Evolutionary conservation across 257 asterid genomes (phyloP), one percentile per base, ranked within the genome.

Genomic region (Gentiana dahurica): DNA sequence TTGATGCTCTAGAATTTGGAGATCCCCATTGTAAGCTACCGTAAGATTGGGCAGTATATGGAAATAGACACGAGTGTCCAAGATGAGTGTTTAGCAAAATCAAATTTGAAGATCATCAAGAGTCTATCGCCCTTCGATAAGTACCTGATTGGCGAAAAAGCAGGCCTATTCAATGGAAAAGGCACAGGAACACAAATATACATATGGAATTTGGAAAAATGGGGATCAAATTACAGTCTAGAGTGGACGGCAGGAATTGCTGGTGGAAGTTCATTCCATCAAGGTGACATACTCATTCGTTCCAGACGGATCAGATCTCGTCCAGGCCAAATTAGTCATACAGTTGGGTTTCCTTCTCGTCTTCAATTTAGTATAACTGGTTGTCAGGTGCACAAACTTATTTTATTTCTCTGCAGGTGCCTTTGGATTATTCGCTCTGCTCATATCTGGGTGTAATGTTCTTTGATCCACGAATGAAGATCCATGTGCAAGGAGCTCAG

Each of bases 401-500:
- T 54, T 38, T 36, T 50, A n/a, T 57, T 63, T 49, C 61, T 70
- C 37, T 71, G 45, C 45, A 86, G 95, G 91, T 86, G 71, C 90
- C 86, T 48, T 64, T 86, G 81, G 95, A 86, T 69, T 86, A 73
- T 73, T 79, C 83, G 46, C 87, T 86, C 41, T 71, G 78, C 72
- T 71, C 88, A 5, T 86, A 86, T 66, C 60, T 86, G 78, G 94
- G 81, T 77, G 85, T 86, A 51, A 81, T 86, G 55, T 86, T 86
- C 81, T 69, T 81, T n/a, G 84, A 83, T 65, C 94, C 95, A 49
- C 76, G 94, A 57, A 81, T 83, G 86, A 86, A 81, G 80, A 83
- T 86, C 55, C 75, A 71, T 69, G 88, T 83, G 6, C 94, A 86
- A 76, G 81, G 81, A 74, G 81, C 88, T 66, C 62, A 51, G 94